Conservation (phyloP, 345 rosid species). For the Pistacia vera region DNA sequence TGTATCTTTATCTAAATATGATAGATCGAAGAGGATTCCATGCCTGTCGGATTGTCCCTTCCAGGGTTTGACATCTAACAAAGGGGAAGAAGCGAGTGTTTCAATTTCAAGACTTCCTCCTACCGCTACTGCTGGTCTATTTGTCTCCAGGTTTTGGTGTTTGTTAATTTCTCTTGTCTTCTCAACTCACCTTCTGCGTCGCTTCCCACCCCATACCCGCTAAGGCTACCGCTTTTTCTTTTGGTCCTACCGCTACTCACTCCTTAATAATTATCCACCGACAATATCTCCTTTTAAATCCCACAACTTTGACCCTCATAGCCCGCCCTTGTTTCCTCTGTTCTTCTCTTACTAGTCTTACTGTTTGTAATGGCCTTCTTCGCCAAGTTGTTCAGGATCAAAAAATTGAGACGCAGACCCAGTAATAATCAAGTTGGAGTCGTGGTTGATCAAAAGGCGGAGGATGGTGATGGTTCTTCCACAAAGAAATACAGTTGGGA, state of each 20-base stretch:
- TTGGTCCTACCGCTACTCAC: constrained; percentile 20
- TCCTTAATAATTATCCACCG: constrained; percentile 17
- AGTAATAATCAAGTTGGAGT: neutral
- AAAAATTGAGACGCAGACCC: constrained; percentile 15
- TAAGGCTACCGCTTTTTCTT: constrained; percentile 1
- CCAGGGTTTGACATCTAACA: neutral
- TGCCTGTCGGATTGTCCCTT: constrained; percentile 9
- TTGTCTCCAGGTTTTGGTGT: constrained; percentile 30
- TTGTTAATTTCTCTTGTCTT: constrained; percentile 9
- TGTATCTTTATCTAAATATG: too few relatives aligned
- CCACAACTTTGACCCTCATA: constrained; percentile 9
- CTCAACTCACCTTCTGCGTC: constrained; percentile 29
- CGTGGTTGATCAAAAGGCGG: constrained; percentile 6
- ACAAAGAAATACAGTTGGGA: constrained; percentile 51
- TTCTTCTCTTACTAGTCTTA: constrained; percentile 9
- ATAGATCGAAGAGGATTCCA: neutral
- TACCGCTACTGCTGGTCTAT: neutral
- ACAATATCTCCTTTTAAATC: constrained; percentile 26
- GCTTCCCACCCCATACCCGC: constrained; percentile 29
- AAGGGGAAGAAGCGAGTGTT: neutral
- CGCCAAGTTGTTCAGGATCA: constrained; percentile 33
- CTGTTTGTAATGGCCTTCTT: constrained; percentile 48
- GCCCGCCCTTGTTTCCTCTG: constrained; percentile 16
- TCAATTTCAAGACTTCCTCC: neutral
- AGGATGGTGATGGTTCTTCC: constrained; percentile 18